Base-by-base conservation (phyloP, 495 filamentous ascomycete species). In the Aspergillus sclerotiicarbonarius region DNA sequence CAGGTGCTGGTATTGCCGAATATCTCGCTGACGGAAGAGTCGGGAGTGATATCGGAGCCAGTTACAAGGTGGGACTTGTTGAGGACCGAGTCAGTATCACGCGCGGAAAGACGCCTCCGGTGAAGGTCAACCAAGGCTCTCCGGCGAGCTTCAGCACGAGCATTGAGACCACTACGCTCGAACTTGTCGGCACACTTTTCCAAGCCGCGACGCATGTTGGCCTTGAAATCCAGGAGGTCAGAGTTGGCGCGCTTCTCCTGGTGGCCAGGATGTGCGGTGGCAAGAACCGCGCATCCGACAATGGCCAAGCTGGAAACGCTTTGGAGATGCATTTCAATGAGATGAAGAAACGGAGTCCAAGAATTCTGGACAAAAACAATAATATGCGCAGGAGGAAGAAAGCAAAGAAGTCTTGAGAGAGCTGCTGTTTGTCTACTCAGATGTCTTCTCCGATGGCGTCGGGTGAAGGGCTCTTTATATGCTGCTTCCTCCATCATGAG, bases 1-100 rank as follows among this genome's bases (percentile, higher is more conserved):
- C 80, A 84, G 15, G 79, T 78, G 6, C 73, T 74, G 48, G 73
- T 71, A 41, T 76, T 76, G 39, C 71, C 61, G 60, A 84, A 86
- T 8, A 86, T 50, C 47, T 50, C 29, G 47, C 47, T 50, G 25
- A 9, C 29, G 16, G 47, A 32, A 16, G 47, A 50, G 47, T 32
- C 29, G 47, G 47, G 25, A 3, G 72, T 33, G 76, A 66, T 18
- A 62, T 60, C 1, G 76, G 67, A 73, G 74, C 10, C 74, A 66
- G 54, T 54, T 7, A 44, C 44, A 16, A 39, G 18, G 43, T 35
- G 35, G 25, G 18, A 31, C 2, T 25, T 32, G 47, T 6, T 18
- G 16, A 50, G 47, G 9, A 33, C 32, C 49, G 47, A 45, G 0
- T 13, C 15, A n/a, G 47, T 50, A 50, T 32, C 29, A 1, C 47